These are phyloP conservation scores for Globisporangium middletonii DNA, from an alignment of 352 stramenopile genomes.

Conservation along the genomic window DNA sequence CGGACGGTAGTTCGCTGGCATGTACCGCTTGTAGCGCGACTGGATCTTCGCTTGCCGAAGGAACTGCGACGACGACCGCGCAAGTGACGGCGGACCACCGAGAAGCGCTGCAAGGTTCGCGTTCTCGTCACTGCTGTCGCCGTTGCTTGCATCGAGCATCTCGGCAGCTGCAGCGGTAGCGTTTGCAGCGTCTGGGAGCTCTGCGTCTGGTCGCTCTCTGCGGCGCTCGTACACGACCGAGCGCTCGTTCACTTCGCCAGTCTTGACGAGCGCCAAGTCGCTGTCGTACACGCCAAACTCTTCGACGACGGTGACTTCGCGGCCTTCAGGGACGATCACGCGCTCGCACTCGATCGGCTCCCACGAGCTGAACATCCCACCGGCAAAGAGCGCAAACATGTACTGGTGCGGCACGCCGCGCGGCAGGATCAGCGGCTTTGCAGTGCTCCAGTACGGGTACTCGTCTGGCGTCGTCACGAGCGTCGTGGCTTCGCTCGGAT, in stretches of 20 bases:
- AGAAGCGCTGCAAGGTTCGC: background rate
- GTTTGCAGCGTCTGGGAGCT: slow-evolving; percentile 14
- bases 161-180: slow-evolving; percentile 14
- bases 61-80: slow-evolving; percentile 38
- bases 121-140: slow-evolving; percentile 13
- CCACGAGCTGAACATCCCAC: slow-evolving; percentile 77
- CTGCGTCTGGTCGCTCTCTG: slow-evolving; percentile 17
- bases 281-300: slow-evolving; percentile 65
- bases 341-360: slow-evolving; percentile 69
- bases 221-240: slow-evolving; percentile 54
- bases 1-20: slow-evolving; percentile 63
- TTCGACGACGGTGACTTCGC: slow-evolving; percentile 79
- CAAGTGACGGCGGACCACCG: slow-evolving; percentile 6
- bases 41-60: slow-evolving; percentile 69
- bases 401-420: slow-evolving; percentile 82
- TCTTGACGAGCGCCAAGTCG: slow-evolving; percentile 57
- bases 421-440: slow-evolving; percentile 90
- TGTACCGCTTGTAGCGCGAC: slow-evolving; percentile 77
- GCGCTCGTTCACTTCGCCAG: slow-evolving; percentile 44
- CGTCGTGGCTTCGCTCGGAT: slow-evolving; percentile 87
- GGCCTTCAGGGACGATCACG: slow-evolving; percentile 67
- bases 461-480: slow-evolving; percentile 94
- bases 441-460: slow-evolving; percentile 95
- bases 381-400: slow-evolving; percentile 88
- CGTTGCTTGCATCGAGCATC: slow-evolving; percentile 2